Evolutionary conservation across 306 rosid genomes (phyloP).

Genomic region (Rosa rugosa): DNA sequence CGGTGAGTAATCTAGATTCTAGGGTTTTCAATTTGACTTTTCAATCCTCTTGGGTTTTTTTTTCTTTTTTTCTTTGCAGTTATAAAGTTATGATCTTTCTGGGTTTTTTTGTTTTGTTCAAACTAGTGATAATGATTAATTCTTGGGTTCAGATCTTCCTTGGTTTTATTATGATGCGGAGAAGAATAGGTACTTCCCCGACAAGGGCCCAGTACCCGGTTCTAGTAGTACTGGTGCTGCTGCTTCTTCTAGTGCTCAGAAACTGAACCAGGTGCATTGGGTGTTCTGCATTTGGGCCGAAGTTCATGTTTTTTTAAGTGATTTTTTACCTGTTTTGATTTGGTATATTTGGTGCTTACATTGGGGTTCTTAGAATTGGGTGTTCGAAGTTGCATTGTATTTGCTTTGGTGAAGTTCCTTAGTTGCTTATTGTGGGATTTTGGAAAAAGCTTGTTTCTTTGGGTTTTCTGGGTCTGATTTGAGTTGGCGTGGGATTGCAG

Average conservation of each 20-base stretch:
- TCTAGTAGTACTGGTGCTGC: conserved; percentile 41
- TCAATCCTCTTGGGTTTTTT: too few relatives aligned
- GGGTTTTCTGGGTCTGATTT: conserved; percentile 24
- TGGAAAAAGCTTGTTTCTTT: not conserved
- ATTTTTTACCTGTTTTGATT: not conserved
- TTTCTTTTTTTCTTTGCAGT: too few relatives aligned
- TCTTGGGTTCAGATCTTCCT: conserved; percentile 56
- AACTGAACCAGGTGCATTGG: conserved; percentile 43
- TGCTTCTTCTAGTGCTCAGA: conserved; percentile 24
- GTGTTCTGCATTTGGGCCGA: not conserved
- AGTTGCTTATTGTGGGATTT: too few relatives aligned
- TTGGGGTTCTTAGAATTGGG: not conserved
- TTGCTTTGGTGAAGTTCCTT: not conserved
- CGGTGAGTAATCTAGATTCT: too few relatives aligned
- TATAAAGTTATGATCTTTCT: not conserved
- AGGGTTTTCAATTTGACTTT: too few relatives aligned
- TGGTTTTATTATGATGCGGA: conserved; percentile 76
- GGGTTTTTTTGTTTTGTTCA: not conserved
- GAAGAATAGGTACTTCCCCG: conserved; percentile 79
- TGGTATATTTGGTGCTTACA: not conserved
- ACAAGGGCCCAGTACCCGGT: conserved; percentile 83
- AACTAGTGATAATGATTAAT: too few relatives aligned
- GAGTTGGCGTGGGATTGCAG: conserved; percentile 30
- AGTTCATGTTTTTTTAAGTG: not conserved
- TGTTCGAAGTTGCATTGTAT: not conserved